Evolutionary conservation across 331 rosid species (phyloP), one percentile per base, ranked within the genome.

Genomic region (Malus hybrid): DNA sequence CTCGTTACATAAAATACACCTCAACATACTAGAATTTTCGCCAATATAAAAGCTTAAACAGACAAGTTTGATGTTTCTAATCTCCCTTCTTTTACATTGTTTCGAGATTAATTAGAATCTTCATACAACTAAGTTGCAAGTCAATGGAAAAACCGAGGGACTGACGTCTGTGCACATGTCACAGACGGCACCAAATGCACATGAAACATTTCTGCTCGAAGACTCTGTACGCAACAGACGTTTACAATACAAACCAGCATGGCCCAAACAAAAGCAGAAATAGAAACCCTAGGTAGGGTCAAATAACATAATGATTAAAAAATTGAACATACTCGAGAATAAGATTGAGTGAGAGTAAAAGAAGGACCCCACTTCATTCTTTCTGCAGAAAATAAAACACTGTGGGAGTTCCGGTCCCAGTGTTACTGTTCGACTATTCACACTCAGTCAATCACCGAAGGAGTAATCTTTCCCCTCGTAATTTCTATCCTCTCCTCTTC

Each of bases 341-440:
- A 50, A 15, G 56, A 50, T 50, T 16, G n/a, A 50, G 56, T 48
- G 66, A 63, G 82, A 70, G 78, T 78, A 80, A 77, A 75, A 67
- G 63, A 8, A 57, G 78, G 83, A 61, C 84, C 85, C 72, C 72
- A 7, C 61, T 50, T 72, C 87, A 83, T 84, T 89, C 89, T 81
- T 39, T 84, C 85, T 87, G 88, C 86, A 83, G 78, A 56, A 32
- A 14, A 14, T 55, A 72, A n/a, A 39, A 39, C 61, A 70, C 81
- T 62, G n/a, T 6, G 13, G 36, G 30, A 62, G 77, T 77, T 80
- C 46, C 64, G 74, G 68, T 70, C 71, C 73, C n/a, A 72, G 12
- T 2, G 44, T 68, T 79, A 81, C 81, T 86, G 83, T 83, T 87
- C 9, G 3, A 26, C 9, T 2, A 7, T 83, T 85, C 64, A 82